Percentiles rank a stretch among this genome's conserved stretches.
These are phyloP conservation scores for Carex sylvatica DNA, from an alignment of 202 grass and related monocot genomes.

Conservation along the genomic window DNA sequence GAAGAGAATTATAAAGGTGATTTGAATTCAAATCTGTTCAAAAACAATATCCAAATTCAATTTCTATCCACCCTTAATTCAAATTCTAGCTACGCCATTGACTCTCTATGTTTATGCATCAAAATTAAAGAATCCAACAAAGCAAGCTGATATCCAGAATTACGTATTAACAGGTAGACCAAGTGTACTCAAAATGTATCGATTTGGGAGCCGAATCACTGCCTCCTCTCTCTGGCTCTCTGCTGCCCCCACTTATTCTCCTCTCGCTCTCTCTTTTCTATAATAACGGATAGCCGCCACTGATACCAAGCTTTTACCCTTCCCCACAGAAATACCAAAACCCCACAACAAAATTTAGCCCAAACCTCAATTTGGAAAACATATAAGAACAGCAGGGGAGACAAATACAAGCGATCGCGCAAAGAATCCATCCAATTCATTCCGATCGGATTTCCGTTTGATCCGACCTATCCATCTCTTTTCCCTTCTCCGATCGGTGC, in stretches of 20 bases:
- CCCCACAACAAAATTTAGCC: background rate
- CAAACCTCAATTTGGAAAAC: background rate
- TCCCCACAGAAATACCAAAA: background rate
- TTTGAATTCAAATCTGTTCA: no score
- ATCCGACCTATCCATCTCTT: background rate
- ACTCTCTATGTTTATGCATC: background rate
- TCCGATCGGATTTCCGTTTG: background rate
- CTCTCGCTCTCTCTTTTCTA: background rate
- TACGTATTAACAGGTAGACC: background rate
- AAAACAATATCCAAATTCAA: no score
- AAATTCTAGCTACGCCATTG: no score
- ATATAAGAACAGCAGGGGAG: background rate
- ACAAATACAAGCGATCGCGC: background rate
- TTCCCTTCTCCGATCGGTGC: background rate
- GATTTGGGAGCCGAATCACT: conserved; percentile 1
- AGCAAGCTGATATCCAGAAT: background rate
- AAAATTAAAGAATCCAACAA: background rate
- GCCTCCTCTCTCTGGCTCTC: background rate
- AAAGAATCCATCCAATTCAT: background rate
- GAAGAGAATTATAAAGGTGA: no score
- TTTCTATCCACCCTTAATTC: no score
- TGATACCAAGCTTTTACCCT: background rate
- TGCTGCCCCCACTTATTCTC: background rate
- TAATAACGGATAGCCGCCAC: conserved; percentile 24
- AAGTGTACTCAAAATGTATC: background rate